Conservation (phyloP, 2,329 filamentous ascomycete genomes). For the Colletotrichum incanum region DNA sequence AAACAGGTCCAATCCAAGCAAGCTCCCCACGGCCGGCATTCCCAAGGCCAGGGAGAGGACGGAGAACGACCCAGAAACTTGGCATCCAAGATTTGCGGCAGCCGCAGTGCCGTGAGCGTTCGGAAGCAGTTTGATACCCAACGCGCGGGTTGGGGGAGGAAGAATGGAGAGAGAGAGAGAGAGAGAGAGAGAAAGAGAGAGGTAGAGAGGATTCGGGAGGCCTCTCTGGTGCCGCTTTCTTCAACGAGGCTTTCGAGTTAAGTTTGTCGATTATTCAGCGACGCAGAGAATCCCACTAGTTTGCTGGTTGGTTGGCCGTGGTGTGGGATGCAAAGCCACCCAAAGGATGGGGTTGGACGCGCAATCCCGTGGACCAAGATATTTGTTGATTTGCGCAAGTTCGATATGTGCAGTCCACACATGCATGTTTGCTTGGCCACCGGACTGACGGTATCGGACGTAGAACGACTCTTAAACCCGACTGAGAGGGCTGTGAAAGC, state of each 20-base stretch:
- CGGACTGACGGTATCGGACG: conserved; percentile 20
- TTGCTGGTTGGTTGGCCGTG: conserved; percentile 8
- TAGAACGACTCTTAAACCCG: conserved; percentile 21
- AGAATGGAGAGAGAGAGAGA: too few relatives aligned
- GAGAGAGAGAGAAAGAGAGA: too few relatives aligned
- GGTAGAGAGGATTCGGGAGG: background rate
- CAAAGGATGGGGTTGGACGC: conserved; percentile 26
- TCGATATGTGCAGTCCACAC: background rate
- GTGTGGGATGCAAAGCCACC: conserved; percentile 26
- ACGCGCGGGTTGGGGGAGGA: background rate
- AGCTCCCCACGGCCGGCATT: background rate
- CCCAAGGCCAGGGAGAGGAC: background rate
- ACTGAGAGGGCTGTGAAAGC: conserved; percentile 28
- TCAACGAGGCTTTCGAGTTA: conserved; percentile 16
- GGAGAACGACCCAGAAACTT: background rate
- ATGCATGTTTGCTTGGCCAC: conserved; percentile 9
- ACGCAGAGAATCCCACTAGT: background rate
- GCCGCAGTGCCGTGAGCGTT: conserved; percentile 9
- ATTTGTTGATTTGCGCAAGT: conserved; percentile 17
- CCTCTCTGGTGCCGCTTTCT: background rate
- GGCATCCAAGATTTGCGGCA: conserved; percentile 18
- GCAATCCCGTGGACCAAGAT: conserved; percentile 32
- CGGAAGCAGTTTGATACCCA: conserved; percentile 22
- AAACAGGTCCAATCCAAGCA: background rate
- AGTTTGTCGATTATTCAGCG: conserved; percentile 29